Evolutionary conservation across 1,284 basidiomycete species (phyloP), one percentile per base, ranked within the genome.

Genomic region (Melanopsichium pennsylvanicum): DNA sequence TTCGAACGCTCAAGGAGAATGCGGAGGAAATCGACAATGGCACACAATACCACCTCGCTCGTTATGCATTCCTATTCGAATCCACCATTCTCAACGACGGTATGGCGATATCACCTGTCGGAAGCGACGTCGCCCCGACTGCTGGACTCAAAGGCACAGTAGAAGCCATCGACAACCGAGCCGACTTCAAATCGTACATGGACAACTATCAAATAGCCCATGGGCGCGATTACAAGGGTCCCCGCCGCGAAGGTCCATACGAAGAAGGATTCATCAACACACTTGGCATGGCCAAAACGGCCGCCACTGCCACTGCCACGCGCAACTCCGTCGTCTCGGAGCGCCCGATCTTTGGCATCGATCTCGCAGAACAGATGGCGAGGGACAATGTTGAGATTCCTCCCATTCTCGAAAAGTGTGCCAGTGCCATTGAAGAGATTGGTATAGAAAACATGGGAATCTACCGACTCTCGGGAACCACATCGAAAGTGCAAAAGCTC

Each of bases 141-240:
- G 40, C 42, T 9, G 94, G 95, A 3, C 84, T 98, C 39, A 96
- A 95, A 80, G 84, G 88, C 0, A 87, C 92, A 7, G 89, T 91
- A 51, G 93, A 97, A 80, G 86, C 87, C 9, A 96, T 99, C 72
- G 95, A 99, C 83, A 94, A 94, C 76, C 87, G 92, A 22, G 85
- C 88, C 34, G 96, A 99, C 82, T 98, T 99, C 84, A 95, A 91
- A 83, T 87, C 87, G 18, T 99, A 90, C 82, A 96, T 99, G 93
- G 91, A 96, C 80, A 93, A 96, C 78, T 98, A 96, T 79, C 89
- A 91, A 5, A 84, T 87, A 69, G 91, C 91, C 6, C 89, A 91
- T 62, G 91, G 86, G 13, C 83, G 85, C 29, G 92, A 70, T 10
- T 79, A 80, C 43, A 69, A 70, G 12, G 82, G 81, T 4, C 81